A percentile compares a stretch with the other conserved stretches of the same genome.
phyloP scores from a whole-genome alignment of 768 basidiomycete species.

The Agaricus sinodeliciosus region DNA sequence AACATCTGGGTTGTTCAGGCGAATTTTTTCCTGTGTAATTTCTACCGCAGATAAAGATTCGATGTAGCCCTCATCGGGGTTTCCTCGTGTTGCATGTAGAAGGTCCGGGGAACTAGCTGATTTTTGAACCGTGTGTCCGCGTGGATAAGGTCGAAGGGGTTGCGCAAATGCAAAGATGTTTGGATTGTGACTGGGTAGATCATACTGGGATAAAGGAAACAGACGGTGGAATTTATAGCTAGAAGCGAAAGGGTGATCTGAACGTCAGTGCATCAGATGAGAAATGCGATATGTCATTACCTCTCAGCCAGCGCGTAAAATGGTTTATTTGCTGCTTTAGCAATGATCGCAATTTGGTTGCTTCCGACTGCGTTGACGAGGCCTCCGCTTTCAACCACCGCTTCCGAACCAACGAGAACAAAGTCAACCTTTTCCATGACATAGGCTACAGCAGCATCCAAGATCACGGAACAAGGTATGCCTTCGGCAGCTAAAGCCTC shows the following conservation, averaged over 20 bases:
- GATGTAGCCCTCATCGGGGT: not conserved
- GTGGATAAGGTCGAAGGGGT: slow-evolving; percentile 21
- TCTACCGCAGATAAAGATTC: slow-evolving; percentile 25
- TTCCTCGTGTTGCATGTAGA: not conserved
- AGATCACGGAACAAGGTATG: slow-evolving; percentile 88
- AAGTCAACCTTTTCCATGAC: slow-evolving; percentile 96
- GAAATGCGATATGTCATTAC: slow-evolving; percentile 31
- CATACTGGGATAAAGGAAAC: slow-evolving; percentile 89
- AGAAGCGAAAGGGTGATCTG: slow-evolving; percentile 17
- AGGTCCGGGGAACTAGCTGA: slow-evolving; percentile 9
- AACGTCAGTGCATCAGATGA: slow-evolving; percentile 12
- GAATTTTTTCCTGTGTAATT: slow-evolving; percentile 81
- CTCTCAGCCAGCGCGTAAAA: slow-evolving; percentile 95
- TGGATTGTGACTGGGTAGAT: slow-evolving; percentile 77
- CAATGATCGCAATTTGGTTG: slow-evolving; percentile 94
- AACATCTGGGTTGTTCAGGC: slow-evolving; percentile 79
- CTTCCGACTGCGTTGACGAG: slow-evolving; percentile 90
- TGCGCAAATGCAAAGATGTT: slow-evolving; percentile 67
- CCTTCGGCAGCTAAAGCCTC: slow-evolving; percentile 82
- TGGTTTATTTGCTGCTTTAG: slow-evolving; percentile 89
- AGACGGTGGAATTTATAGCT: slow-evolving; percentile 97
- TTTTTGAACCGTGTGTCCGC: not conserved
- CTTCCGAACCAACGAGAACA: slow-evolving; percentile 95
- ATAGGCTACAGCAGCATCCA: slow-evolving; percentile 96
- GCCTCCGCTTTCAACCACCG: slow-evolving; percentile 95